These are phyloP conservation scores for Novymonas esmeraldas DNA, from an alignment of 208 protist genomes.

Conservation along the genomic window DNA sequence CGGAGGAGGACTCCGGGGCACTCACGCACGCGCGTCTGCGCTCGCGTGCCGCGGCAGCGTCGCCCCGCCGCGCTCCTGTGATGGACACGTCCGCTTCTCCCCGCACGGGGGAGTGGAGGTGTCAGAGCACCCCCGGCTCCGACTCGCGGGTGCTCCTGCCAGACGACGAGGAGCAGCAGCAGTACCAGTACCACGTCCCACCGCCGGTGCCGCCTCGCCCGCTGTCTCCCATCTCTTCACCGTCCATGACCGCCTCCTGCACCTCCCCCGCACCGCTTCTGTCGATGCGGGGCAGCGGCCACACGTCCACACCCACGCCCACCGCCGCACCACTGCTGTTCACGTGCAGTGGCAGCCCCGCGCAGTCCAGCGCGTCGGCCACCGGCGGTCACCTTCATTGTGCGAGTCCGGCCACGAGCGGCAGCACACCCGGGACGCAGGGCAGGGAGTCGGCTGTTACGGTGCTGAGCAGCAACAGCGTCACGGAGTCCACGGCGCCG, in stretches of 20 bases:
- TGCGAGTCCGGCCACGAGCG: no score
- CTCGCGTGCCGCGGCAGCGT: no score
- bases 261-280: constrained; percentile 7
- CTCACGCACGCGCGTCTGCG: no score
- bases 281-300: constrained; percentile 13
- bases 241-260: neutral
- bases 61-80: neutral
- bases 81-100: neutral
- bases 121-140: neutral
- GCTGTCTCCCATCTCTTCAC: neutral
- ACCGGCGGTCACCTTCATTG: no score
- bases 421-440: no score
- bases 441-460: no score
- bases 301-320: neutral
- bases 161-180: neutral
- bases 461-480: no score
- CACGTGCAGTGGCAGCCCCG: constrained; percentile 1
- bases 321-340: neutral
- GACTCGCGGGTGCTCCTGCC: neutral
- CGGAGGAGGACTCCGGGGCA: no score
- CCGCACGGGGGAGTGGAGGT: neutral
- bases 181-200: no score
- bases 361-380: no score
- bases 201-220: neutral
- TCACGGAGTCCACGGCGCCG: neutral